phyloP scores from a whole-genome alignment of 2,329 filamentous ascomycete species.

The Aspergillus sojae region DNA sequence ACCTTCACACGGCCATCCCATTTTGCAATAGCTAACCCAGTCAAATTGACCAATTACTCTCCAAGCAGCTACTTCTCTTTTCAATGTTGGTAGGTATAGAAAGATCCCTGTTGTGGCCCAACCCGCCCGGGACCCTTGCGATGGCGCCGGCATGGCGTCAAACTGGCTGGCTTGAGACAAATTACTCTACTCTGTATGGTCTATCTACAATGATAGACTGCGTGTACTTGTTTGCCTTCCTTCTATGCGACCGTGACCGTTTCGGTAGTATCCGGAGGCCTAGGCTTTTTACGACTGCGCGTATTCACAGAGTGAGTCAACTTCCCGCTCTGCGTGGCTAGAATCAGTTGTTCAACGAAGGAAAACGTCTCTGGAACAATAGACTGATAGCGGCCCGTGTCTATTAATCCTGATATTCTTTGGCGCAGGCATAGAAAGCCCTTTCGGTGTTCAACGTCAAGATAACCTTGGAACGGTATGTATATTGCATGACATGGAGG shows the following conservation, averaged over 20 bases:
- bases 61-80: no score
- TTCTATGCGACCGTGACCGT: not conserved
- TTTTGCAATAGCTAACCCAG: no score
- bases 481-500: not conserved
- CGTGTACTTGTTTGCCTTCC: not conserved
- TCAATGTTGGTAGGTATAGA: not conserved
- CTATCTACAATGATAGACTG: accelerated
- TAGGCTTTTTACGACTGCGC: not conserved
- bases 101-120: not conserved
- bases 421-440: not conserved
- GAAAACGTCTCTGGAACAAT: not conserved
- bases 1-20: not conserved
- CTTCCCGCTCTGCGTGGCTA: not conserved
- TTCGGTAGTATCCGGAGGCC: not conserved
- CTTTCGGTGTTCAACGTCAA: not conserved
- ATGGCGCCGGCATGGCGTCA: not conserved
- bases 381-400: not conserved
- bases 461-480: not conserved
- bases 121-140: no score
- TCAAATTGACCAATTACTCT: no score
- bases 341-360: not conserved
- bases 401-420: not conserved
- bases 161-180: not conserved
- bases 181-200: not conserved
- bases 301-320: not conserved